Percentiles rank a stretch among this genome's conserved stretches.
These are phyloP conservation scores for Phialophora tarda DNA, from an alignment of 2,329 filamentous ascomycete genomes.

Conservation along the genomic window DNA sequence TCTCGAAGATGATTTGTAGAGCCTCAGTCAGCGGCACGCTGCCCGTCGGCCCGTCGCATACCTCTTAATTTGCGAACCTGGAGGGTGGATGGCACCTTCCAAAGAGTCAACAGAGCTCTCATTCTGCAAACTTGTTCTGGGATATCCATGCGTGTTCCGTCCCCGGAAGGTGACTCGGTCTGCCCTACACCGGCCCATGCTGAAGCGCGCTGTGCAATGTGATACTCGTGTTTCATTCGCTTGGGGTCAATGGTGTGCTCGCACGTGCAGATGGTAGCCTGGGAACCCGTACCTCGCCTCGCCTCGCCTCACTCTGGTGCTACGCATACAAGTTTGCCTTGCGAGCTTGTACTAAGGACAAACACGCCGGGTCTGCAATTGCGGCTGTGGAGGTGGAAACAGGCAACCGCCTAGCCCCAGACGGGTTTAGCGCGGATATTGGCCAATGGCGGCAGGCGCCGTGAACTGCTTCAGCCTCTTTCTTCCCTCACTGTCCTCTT, in stretches of 20 bases:
- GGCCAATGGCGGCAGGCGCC: not conserved
- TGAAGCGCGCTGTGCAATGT: slow-evolving; percentile 7
- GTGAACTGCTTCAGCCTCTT: slow-evolving; percentile 9
- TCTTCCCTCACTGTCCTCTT: not conserved
- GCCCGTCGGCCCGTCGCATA: slow-evolving; percentile 27
- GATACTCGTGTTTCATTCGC: slow-evolving; percentile 14
- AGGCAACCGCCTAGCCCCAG: slow-evolving; percentile 2
- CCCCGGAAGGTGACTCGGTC: not conserved
- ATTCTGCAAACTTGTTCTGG: slow-evolving; percentile 12
- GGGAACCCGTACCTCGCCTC: not conserved
- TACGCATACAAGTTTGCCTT: slow-evolving; percentile 18
- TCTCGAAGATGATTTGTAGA: slow-evolving; percentile 84
- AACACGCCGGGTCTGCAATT: slow-evolving; percentile 4
- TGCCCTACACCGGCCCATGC: not conserved
- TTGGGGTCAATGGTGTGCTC: not conserved
- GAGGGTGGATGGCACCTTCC: slow-evolving; percentile 4
- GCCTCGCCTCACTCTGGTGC: slow-evolving; percentile 16
- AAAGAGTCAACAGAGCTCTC: slow-evolving; percentile 24
- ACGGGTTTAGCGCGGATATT: not conserved
- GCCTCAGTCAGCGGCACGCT: slow-evolving; percentile 19
- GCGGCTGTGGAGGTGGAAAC: slow-evolving; percentile 15
- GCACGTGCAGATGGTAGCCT: slow-evolving; percentile 17
- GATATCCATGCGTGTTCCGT: not conserved
- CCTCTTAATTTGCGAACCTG: slow-evolving; percentile 11
- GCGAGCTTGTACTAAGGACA: not conserved